Conservation (phyloP, 2,329 filamentous ascomycete species). For the Hawksworthiomyces lignivorus region DNA sequence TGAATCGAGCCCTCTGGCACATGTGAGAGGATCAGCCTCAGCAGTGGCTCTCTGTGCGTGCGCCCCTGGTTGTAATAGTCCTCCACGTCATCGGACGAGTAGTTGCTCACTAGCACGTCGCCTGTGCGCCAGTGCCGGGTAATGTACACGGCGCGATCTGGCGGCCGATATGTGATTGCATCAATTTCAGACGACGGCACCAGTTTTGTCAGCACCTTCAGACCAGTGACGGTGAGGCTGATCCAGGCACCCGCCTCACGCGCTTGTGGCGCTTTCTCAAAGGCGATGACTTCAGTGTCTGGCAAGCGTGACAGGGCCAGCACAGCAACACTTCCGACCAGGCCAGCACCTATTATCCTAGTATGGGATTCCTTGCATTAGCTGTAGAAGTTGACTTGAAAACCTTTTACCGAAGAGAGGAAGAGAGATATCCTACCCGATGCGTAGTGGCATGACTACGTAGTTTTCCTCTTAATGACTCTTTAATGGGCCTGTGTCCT, state of each 20-base stretch:
- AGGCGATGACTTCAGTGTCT: background rate
- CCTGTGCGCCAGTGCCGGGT: conserved; percentile 8
- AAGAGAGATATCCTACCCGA: background rate
- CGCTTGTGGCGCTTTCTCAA: background rate
- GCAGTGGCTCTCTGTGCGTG: conserved; percentile 5
- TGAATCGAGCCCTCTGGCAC: background rate
- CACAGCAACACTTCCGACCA: background rate
- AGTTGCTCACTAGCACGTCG: background rate
- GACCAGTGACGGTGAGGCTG: conserved; percentile 1
- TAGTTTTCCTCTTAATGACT: too few species aligned
- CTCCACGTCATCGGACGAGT: background rate
- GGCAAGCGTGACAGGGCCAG: background rate
- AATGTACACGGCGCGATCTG: conserved; percentile 5
- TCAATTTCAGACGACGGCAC: conserved; percentile 1
- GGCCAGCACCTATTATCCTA: background rate
- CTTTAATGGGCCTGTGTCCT: too few species aligned
- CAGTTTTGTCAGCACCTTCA: background rate
- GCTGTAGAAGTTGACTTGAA: too few species aligned
- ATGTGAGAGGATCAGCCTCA: background rate
- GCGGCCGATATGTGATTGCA: conserved; percentile 1
- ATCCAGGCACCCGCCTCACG: conserved; percentile 6
- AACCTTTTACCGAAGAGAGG: too few species aligned
- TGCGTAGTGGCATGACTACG: background rate
- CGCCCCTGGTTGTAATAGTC: background rate
- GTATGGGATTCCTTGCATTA: too few species aligned